Base-by-base conservation (phyloP, 768 basidiomycete genomes). In the Pisolithus sp. region DNA sequence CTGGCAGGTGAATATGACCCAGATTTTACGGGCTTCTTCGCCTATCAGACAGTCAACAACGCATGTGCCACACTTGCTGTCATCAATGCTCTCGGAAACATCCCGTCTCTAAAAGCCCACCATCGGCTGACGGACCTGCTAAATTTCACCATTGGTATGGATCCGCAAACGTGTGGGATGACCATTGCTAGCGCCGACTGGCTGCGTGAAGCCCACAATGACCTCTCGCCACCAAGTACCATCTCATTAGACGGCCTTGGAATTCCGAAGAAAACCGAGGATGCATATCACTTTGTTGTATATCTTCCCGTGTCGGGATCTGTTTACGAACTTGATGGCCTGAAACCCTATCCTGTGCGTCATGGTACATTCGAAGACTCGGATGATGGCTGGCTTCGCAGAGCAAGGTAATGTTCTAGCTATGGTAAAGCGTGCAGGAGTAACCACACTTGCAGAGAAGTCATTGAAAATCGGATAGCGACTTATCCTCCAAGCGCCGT, bases 31-130 rank as follows among this genome's bases (percentile, higher is more conserved):
- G 90, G 91, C 12, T 93, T 91, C 71, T 97, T 96, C 63, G 93
- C 93, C 2, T 88, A 92, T 59, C 92, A 86, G 69, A 90, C 92
- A 47, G 91, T 96, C 59, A 93, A 94, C 70, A 99, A 98, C 59
- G 92, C 93, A 4, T 99, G 95, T 60, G 95, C 92, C 15, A 95
- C 93, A n/a, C 73, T 96, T 30, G 94, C 93, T 5, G 91, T 95
- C 31, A 72, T 96, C 53, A 96, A 97, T 63, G 91, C 89, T 26
- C 77, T 95, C 20, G 88, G 86, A 53, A 93, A 91, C 65, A 85
- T 91, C 48, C 80, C 82, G 3, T 76, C 76, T 3, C 72, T 89
- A 7, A 68, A 74, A 43, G 75, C 75, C 55, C 87, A 89, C 7
- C 62, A 79, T 6, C 84, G 89, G 60, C 76, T 96, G 12, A 71